phyloP scores from a whole-genome alignment of 441 rosid genomes.

The Syzygium syzygioides region DNA sequence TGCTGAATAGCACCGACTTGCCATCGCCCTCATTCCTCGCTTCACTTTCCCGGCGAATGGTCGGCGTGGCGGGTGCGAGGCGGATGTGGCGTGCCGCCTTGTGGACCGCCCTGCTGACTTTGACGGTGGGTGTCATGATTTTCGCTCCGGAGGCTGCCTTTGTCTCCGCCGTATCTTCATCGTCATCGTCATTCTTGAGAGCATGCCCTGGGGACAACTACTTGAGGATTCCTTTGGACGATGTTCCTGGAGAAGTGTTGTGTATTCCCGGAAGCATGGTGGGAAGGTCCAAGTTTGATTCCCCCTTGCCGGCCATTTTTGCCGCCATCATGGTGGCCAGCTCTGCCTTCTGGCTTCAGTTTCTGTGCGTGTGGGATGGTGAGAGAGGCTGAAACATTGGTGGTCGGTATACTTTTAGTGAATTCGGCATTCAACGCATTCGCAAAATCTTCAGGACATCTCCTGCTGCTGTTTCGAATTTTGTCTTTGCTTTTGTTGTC shows the following conservation, averaged over 20 bases:
- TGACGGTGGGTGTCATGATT: constrained; percentile 27
- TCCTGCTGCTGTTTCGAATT: background rate
- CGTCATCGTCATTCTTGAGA: constrained; percentile 10
- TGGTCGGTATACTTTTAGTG: background rate
- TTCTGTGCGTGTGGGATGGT: constrained; percentile 21
- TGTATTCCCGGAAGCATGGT: constrained; percentile 33
- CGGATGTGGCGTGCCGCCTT: constrained; percentile 12
- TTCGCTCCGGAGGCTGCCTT: constrained; percentile 37
- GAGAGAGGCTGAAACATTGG: background rate
- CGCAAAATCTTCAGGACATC: background rate
- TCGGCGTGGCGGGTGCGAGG: background rate
- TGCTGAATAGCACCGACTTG: background rate
- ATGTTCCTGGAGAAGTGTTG: constrained; percentile 20
- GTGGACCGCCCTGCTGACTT: constrained; percentile 32
- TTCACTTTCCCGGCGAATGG: constrained; percentile 4
- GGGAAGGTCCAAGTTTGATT: constrained; percentile 29
- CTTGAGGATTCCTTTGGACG: constrained; percentile 33
- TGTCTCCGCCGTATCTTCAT: constrained; percentile 25
- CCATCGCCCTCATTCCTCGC: background rate
- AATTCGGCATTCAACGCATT: background rate
- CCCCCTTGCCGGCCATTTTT: constrained; percentile 35
- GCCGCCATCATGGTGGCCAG: constrained; percentile 30
- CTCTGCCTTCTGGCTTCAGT: constrained; percentile 31
- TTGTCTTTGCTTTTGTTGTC: background rate
- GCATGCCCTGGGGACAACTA: constrained; percentile 12